Evolutionary conservation across 2,329 filamentous ascomycete genomes (phyloP).

Genomic region (Phoma sp.): DNA sequence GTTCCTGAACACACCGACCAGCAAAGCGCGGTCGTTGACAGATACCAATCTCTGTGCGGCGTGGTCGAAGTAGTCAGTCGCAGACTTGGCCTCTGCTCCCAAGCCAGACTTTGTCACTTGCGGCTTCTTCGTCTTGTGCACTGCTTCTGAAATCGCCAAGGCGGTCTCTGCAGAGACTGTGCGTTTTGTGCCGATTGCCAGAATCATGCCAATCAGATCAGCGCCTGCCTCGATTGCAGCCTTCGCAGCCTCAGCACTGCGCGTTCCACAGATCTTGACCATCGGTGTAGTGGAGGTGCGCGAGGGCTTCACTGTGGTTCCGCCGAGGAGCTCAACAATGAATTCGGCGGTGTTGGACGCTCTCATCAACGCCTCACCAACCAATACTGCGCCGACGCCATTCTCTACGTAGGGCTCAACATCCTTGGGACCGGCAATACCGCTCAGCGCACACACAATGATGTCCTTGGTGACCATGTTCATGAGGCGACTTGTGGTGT

Average conservation of each 20-base stretch:
- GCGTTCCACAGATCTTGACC: slow-evolving; percentile 95
- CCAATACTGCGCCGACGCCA: slow-evolving; percentile 89
- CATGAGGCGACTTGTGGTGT: slow-evolving; percentile 87
- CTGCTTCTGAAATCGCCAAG: slow-evolving; percentile 76
- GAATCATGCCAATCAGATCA: slow-evolving; percentile 90
- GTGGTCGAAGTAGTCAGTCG: slow-evolving; percentile 75
- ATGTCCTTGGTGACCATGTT: slow-evolving; percentile 84
- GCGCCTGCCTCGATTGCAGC: slow-evolving; percentile 85
- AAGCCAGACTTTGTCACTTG: slow-evolving; percentile 26
- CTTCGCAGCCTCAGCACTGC: slow-evolving; percentile 78
- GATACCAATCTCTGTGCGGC: slow-evolving; percentile 54
- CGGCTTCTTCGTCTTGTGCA: slow-evolving; percentile 64
- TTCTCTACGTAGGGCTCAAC: slow-evolving; percentile 86
- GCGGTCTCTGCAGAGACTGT: slow-evolving; percentile 81
- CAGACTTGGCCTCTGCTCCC: slow-evolving; percentile 40
- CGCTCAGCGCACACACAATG: slow-evolving; percentile 90
- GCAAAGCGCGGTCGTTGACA: slow-evolving; percentile 67
- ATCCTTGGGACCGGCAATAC: slow-evolving; percentile 87
- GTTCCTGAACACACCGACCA: slow-evolving; percentile 94
- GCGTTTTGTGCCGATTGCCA: slow-evolving; percentile 81
- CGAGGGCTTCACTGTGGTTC: slow-evolving; percentile 36
- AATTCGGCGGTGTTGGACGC: slow-evolving; percentile 82
- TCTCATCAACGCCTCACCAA: slow-evolving; percentile 95
- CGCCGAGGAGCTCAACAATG: slow-evolving; percentile 80
- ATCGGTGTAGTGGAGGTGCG: slow-evolving; percentile 53